Base-by-base conservation (phyloP, 2,329 filamentous ascomycete species). In the Ascochyta fabae region DNA sequence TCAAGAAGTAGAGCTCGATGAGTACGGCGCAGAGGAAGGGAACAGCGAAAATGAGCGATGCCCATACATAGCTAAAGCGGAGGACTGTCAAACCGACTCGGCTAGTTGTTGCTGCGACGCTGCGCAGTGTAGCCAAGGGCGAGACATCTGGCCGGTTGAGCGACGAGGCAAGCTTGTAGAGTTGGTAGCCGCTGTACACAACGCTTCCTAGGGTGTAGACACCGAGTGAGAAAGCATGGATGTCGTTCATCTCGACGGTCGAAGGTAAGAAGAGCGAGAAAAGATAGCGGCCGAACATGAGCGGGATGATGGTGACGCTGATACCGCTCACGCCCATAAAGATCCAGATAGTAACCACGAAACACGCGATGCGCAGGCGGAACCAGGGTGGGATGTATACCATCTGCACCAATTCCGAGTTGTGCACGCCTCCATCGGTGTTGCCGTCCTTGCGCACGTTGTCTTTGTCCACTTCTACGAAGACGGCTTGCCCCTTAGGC, bases 191-290 rank as follows among this genome's bases (percentile, higher is more conserved):
- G 7, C 64, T 76, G 72, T 93, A 96, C 3, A 84, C 78, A 1
- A 85, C 69, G 4, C 85, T 86, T 10, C 90, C 91, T 4, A 96
- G 81, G 24, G 92, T 80, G 71, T 96, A 96, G 36, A 96, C 84
- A 13, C 95, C 95, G 27, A 95, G 87, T 48, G 92, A 96, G 74
- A 97, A 96, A 12, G 95, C 94, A 68, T 99, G 98, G 24, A 99
- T 90, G 73, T 99, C 95, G 75, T 98, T 99, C 70, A 94, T 89
- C 58, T 90, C 68, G 7, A 74, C 66, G 1, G 66, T 83, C 0
- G 81, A 77, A 4, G 92, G 91, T 38, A 96, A 86, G 31, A 93
- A 77, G 26, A 83, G 78, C 42, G 87, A 86, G 71, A 97, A 90
- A 58, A 98, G 82, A 53, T 82, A 83, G 26, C 95, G 89, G 2